Conservation (phyloP, 2,329 filamentous ascomycete species). For the Stachybotrys elegans region DNA sequence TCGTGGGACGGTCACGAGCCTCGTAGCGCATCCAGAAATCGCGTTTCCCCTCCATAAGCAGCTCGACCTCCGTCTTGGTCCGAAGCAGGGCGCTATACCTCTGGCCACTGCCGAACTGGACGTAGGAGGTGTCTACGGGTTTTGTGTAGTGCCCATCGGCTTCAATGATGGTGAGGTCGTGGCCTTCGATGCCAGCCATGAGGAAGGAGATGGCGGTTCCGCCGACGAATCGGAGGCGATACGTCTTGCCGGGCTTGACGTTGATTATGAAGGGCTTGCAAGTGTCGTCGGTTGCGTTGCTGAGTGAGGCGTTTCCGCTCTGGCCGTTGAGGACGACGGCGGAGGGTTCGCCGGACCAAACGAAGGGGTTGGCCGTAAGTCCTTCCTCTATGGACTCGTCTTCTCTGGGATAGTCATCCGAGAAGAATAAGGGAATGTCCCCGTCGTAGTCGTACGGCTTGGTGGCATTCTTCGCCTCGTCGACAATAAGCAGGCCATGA, state of each 20-base stretch:
- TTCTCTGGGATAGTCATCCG: conserved; percentile 52
- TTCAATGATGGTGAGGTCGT: conserved; percentile 53
- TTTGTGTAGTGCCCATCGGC: conserved; percentile 54
- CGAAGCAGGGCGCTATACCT: conserved; percentile 54
- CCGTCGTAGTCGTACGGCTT: conserved; percentile 57
- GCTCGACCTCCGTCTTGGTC: conserved; percentile 43
- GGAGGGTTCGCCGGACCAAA: conserved; percentile 54
- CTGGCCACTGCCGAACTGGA: conserved; percentile 55
- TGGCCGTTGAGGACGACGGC: conserved; percentile 15
- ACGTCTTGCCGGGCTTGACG: conserved; percentile 55
- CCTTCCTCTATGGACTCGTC: conserved; percentile 47
- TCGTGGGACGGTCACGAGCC: conserved; percentile 40
- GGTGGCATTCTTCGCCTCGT: conserved; percentile 29
- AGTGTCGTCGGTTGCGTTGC: background rate
- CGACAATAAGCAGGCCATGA: conserved; percentile 54
- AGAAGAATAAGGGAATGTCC: conserved; percentile 49
- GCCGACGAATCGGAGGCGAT: conserved; percentile 57
- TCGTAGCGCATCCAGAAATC: conserved; percentile 43
- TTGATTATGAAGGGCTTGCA: conserved; percentile 44
- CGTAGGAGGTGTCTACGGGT: conserved; percentile 36
- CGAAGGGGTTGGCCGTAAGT: conserved; percentile 42
- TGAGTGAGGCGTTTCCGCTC: background rate
- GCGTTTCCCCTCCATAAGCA: conserved; percentile 21
- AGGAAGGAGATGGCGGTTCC: conserved; percentile 49
- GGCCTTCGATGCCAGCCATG: conserved; percentile 50